Evolutionary conservation across 345 rosid species (phyloP), one percentile per base, ranked within the genome.

Genomic region (Theobroma cacao): DNA sequence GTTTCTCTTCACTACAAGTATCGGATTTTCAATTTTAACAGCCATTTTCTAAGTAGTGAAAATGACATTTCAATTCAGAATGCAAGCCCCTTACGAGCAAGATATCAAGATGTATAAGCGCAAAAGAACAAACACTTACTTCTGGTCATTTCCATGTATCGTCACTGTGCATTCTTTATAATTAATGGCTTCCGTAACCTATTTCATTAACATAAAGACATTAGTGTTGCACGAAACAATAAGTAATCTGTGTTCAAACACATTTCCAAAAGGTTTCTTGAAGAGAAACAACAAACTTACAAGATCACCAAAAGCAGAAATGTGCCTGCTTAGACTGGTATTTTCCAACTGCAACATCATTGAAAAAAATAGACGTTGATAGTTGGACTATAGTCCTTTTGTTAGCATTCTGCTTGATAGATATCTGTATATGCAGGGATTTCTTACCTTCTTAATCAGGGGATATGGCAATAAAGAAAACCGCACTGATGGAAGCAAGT

Each of bases 401-500:
- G 43, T 61, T 30, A 60, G 62, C 53, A 45, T 40, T 67, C 2
- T 56, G 2, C 9, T 40, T 20, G 31, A 77, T 53, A 75, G 30
- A 77, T 34, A 36, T 66, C 28, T 18, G 61, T 28, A 78, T 28
- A 74, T 78, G 79, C 70, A 80, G 41, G 60, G 13, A 53, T 76
- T 28, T 62, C 73, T 59, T 86, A 96, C 99, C 93, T 87, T 94
- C 80, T 87, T 71, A 77, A 96, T 93, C 76, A 94, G 79, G 80
- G 80, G 80, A 61, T 72, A 73, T 53, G 99, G 88, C 80, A 96
- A 66, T 82, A 94, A 86, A 36, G 94, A 89, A 87, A 92, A 94
- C 78, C 99, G 93, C 66, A 91, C 92, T 77, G 74, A 88, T 47
- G 94, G 90, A 80, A 96, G 78, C 75, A 92, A 76, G 80, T 88